Base-by-base conservation (phyloP, 495 filamentous ascomycete genomes). In the Monascus purpureus region DNA sequence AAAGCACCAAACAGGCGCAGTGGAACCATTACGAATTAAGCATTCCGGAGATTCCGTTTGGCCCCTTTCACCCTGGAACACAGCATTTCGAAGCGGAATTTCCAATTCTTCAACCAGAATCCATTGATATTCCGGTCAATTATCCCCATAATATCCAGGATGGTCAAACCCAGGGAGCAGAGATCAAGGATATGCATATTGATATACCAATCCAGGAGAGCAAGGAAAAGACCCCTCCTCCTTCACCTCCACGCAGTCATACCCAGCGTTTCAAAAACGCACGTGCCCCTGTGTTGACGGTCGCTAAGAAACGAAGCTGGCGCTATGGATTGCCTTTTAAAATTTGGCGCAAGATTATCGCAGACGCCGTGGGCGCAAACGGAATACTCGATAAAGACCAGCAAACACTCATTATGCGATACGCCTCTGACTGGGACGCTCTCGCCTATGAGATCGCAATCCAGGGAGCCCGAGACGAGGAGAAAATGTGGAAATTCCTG, bases 401-500 rank as follows among this genome's bases (percentile, higher is more conserved):
- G 35, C 57, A 61, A 37, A 25, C 13, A 1, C 37, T 33, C 8
- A 44, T 53, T 25, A 38, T 57, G 13, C 35, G 39, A 8, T 52
- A 53, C 32, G 50, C 47, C 2, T 25, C 43, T 13, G 42, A 49
- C 26, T 50, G 50, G 53, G 27, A 50, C 12, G 40, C 39, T 8
- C 15, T 54, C 2, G 37, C 32, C 0, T 39, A 44, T 13, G 46
- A 49, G 34, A 18, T 53, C 32, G 39, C 28, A 2, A 48, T 50
- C 24, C 42, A 41, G 22, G 52, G 52, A 0, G 42, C 37, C 1
- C 37, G 46, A 13, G 29, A 39, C n/a, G 33, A 53, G 26, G 46
- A 56, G 38, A 49, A 53, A 24, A 42, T 56, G n/a, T 56, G 52
- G 52, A 56, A 50, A 19, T 40, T 50, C 15, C 34, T 56, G 13